Evolutionary conservation across 495 filamentous ascomycete species (phyloP).

Genomic region (Hypoxylon intermedium): DNA sequence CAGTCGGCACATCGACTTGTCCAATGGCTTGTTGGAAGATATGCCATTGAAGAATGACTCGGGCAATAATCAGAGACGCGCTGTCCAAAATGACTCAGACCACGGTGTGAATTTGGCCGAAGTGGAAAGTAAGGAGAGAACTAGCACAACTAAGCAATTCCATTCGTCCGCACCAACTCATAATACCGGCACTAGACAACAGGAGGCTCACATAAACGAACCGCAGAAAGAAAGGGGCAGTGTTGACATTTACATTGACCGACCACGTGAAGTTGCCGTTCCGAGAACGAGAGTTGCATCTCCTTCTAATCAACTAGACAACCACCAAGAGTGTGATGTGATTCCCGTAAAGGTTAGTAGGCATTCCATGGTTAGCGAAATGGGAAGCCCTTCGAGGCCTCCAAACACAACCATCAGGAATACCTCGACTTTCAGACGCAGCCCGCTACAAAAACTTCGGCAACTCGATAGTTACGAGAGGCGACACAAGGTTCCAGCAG

Average conservation of each 20-base stretch:
- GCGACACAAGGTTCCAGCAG: neutral
- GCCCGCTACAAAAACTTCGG: neutral
- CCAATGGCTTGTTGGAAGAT: neutral
- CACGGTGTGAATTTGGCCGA: neutral
- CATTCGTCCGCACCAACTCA: neutral
- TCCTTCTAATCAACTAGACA: neutral
- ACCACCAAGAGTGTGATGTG: neutral
- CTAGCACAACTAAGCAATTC: neutral
- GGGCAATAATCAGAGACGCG: neutral
- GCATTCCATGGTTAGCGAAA: conserved; percentile 6
- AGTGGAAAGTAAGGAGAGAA: neutral
- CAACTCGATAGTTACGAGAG: neutral
- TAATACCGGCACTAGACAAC: neutral
- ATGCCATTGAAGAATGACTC: neutral
- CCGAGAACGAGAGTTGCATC: neutral
- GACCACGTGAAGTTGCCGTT: neutral
- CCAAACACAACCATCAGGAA: neutral
- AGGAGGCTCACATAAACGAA: neutral
- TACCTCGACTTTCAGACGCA: neutral
- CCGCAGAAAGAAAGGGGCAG: neutral
- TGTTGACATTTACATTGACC: neutral
- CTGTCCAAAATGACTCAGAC: neutral
- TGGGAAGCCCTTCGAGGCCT: conserved; percentile 5
- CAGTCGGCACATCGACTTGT: neutral
- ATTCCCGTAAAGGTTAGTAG: neutral